Conservation (phyloP, 805 yeast genomes). For the Schwanniomyces vanrijiae region DNA sequence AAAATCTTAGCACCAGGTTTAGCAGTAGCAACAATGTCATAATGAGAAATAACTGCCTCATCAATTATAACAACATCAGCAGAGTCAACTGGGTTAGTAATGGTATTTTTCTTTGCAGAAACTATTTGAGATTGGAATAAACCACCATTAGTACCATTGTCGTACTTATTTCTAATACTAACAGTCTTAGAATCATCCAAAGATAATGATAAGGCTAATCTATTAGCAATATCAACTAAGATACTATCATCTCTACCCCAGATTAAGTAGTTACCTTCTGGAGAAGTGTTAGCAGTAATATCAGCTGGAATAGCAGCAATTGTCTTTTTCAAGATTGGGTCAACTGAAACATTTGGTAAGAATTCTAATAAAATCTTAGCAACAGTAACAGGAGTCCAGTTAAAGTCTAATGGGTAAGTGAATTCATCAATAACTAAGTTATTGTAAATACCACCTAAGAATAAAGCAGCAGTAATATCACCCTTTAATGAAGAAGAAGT, state of each 20-base stretch:
- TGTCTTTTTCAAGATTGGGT: constrained; percentile 16
- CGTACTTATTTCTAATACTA: constrained; percentile 63
- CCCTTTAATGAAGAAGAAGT: constrained; percentile 52
- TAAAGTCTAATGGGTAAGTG: constrained; percentile 49
- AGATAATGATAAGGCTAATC: constrained; percentile 68
- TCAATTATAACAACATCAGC: constrained; percentile 70
- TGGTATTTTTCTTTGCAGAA: constrained; percentile 17
- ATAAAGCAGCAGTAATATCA: constrained; percentile 73
- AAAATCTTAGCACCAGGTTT: constrained; percentile 57
- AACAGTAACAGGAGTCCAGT: constrained; percentile 57
- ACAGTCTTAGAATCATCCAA: constrained; percentile 55
- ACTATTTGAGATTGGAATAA: constrained; percentile 65
- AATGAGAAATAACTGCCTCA: constrained; percentile 51
- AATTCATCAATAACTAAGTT: constrained; percentile 48
- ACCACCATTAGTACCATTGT: constrained; percentile 75
- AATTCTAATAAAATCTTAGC: constrained; percentile 49
- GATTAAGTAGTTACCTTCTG: constrained; percentile 48
- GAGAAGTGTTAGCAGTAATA: constrained; percentile 40
- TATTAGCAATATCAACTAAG: constrained; percentile 56
- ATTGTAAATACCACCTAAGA: constrained; percentile 46
- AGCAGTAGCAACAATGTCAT: constrained; percentile 64
- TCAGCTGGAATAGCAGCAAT: neutral
- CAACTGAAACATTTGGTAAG: constrained; percentile 27
- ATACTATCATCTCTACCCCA: constrained; percentile 70
- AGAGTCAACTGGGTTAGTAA: constrained; percentile 41